Base-by-base conservation (phyloP, 805 yeast genomes). In the Naumovozyma dairenensis region DNA sequence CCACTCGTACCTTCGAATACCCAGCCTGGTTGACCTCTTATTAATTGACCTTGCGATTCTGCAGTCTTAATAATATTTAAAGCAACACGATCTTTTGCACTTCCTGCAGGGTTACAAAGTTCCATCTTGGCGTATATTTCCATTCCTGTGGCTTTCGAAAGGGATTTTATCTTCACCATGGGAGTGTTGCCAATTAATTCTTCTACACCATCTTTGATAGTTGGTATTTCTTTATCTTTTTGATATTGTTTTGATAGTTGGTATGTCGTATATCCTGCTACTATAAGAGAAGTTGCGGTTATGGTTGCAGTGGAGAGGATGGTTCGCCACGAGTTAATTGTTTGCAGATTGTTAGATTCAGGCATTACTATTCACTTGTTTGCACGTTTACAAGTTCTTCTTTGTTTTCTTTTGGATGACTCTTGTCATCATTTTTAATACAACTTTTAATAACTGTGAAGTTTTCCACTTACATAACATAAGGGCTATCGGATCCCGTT, bases 1-100 rank as follows among this genome's bases (percentile, higher is more conserved):
- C 98, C 98, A 8, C 92, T 79, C 0, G 98, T 92, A 6, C 98
- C 98, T 61, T 89, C 98, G 55, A 77, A 86, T 1, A 89, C 80
- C 49, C 57, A 48, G 21, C 55, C 60, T 10, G 76, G 65, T 48
- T 84, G 92, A 1, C 82, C 85, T 33, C 66, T 59, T 4, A 62
- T 53, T 25, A 87, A 55, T 5, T 63, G 50, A 0, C 92, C 92
- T 29, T 48, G 32, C 4, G 45, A 35, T 51, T 84, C 94, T 36
- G 80, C 81, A 16, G 73, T 72, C 36, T 72, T 63, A 13, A 89
- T 80, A 29, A 89, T 80, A 3, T 92, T 84, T 15, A 82, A 60
- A 0, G 97, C 97, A 14, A 92, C 94, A 28, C 98, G 65, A 53
- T 89, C 98, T 46, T 89, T 89, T 4, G 97, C 94, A 32, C 94